Base-by-base conservation (phyloP, 371 early-diverging fungal genomes). In the Syncephalis plumigaleata region DNA sequence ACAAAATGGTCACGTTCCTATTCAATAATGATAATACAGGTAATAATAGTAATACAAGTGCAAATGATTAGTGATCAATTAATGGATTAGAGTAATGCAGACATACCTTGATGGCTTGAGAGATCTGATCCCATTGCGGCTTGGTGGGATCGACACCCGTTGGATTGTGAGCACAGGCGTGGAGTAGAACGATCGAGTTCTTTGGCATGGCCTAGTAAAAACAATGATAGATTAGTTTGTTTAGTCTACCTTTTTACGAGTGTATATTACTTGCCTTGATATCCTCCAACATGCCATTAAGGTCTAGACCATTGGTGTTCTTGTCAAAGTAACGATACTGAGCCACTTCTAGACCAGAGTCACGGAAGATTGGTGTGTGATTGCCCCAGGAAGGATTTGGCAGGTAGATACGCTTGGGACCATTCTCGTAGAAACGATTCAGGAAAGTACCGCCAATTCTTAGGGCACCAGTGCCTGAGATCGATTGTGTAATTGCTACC, bases 141-240 rank as follows among this genome's bases (percentile, higher is more conserved):
- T 66, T 58, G 42, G 87, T 88, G 37, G 98, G 98, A 63, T 98
- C 98, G 36, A 95, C 95, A 61, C 98, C 96, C 18, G 96, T 94
- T 22, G 98, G 98, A 76, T 98, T 98, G 70, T 98, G 98, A 21
- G 96, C 98, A 65, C 98, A 98, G 39, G 94, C 96, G 63, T 98
- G 98, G 47, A 98, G 71, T 48, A 98, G 70, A 48, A 95, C 75
- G 50, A 95, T 66, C 43, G 93, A 89, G 55, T 84, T 86, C 64
- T 76, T 69, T 50, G 92, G 91, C 45, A 86, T 72, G 48, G 68
- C 78, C 72, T 83, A 57, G 52, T 20, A 26, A 55, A 23, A 23
- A 25, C 15, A 11, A 7, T 31, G 31, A 31, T 31, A 7, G 31
- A 11, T 31, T 31, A 31, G 31, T 31, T 31, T 23, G 13, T 15